Percentiles rank a stretch among this genome's conserved stretches.
Evolutionary conservation across 2,329 filamentous ascomycete species (phyloP).

Genomic region (Aspergillus persii): DNA sequence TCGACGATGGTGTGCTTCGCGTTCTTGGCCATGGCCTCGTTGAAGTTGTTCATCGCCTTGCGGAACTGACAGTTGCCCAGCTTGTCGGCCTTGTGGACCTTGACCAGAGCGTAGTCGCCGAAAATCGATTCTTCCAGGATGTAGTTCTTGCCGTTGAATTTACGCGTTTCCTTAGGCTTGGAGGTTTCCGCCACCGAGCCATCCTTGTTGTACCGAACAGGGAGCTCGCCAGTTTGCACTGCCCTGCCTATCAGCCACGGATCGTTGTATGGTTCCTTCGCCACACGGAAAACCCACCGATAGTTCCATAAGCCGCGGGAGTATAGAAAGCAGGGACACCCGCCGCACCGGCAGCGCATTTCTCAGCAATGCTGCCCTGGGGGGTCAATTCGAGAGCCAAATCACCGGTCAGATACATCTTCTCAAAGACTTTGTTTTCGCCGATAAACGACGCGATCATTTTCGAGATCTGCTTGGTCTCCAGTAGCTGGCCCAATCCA

Average conservation of each 20-base stretch:
- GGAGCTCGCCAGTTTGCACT: slow-evolving; percentile 49
- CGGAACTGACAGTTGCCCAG: slow-evolving; percentile 79
- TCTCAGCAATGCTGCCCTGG: slow-evolving; percentile 84
- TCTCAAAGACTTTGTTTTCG: slow-evolving; percentile 81
- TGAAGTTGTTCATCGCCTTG: slow-evolving; percentile 71
- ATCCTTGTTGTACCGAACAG: slow-evolving; percentile 83
- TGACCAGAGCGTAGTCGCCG: slow-evolving; percentile 74
- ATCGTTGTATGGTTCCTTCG: slow-evolving; percentile 46
- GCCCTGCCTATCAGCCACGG: slow-evolving; percentile 6
- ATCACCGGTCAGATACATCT: slow-evolving; percentile 80
- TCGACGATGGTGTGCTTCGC: slow-evolving; percentile 78
- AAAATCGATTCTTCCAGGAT: slow-evolving; percentile 74
- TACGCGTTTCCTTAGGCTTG: slow-evolving; percentile 65
- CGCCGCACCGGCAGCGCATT: slow-evolving; percentile 78
- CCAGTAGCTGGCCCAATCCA: slow-evolving; percentile 69
- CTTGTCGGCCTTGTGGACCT: slow-evolving; percentile 73
- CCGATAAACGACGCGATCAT: slow-evolving; percentile 76
- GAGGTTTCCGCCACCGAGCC: slow-evolving; percentile 70
- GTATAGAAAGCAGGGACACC: slow-evolving; percentile 88
- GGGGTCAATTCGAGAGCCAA: slow-evolving; percentile 85
- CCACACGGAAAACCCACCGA: slow-evolving; percentile 40
- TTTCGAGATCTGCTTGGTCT: slow-evolving; percentile 69
- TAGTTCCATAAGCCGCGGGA: slow-evolving; percentile 74
- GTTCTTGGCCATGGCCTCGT: slow-evolving; percentile 75
- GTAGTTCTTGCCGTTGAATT: slow-evolving; percentile 71